phyloP scores from a whole-genome alignment of 768 basidiomycete genomes.

The Mycena maculata region DNA sequence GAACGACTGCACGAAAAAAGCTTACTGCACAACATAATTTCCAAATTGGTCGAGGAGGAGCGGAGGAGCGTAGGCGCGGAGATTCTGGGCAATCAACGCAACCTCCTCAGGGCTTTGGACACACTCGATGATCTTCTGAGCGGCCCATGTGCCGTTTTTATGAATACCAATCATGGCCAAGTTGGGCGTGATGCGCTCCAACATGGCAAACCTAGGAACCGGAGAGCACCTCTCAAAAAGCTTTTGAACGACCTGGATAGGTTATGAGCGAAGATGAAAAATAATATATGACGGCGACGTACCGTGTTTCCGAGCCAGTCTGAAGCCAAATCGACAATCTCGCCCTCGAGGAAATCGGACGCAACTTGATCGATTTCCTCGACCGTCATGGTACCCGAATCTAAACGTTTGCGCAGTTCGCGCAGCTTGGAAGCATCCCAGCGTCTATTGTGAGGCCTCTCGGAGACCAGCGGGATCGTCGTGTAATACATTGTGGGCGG shows the following conservation, averaged over 20 bases:
- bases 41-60: constrained; percentile 94
- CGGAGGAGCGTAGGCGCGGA: constrained; percentile 93
- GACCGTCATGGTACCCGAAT: constrained; percentile 84
- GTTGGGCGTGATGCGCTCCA: constrained; percentile 93
- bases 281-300: constrained; percentile 37
- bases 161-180: constrained; percentile 98
- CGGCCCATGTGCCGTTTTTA: constrained; percentile 99
- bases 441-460: constrained; percentile 84
- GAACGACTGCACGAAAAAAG: background rate
- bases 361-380: constrained; percentile 94
- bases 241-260: constrained; percentile 89
- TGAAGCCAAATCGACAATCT: constrained; percentile 94
- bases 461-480: constrained; percentile 90
- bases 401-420: constrained; percentile 93
- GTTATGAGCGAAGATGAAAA: constrained; percentile 11
- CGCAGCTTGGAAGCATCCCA: constrained; percentile 96
- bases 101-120: constrained; percentile 90
- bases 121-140: constrained; percentile 98
- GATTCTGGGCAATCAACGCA: constrained; percentile 82
- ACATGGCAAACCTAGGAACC: constrained; percentile 84
- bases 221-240: constrained; percentile 91
- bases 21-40: constrained; percentile 91
- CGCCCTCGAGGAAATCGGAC: constrained; percentile 90
- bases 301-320: constrained; percentile 99
- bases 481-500: constrained; percentile 97